Conservation (phyloP, 2,329 filamentous ascomycete species). For the Phialemonium atrogriseum region DNA sequence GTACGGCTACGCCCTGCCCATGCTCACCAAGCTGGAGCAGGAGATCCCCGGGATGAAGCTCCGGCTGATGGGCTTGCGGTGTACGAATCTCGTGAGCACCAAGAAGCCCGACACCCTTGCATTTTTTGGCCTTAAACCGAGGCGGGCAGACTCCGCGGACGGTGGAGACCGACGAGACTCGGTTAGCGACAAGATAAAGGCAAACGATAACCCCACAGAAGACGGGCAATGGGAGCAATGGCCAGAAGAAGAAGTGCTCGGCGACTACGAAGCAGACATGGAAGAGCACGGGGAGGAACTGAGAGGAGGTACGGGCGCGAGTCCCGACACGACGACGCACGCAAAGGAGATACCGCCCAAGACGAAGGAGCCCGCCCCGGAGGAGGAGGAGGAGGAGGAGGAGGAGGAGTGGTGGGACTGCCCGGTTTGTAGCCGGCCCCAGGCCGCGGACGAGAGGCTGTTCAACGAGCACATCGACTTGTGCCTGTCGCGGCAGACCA, state of each 20-base stretch:
- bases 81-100: conserved; percentile 78
- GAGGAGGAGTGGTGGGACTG: conserved; percentile 66
- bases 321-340: no score
- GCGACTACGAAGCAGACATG: conserved; percentile 11
- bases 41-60: conserved; percentile 74
- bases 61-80: conserved; percentile 79
- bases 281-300: conserved; percentile 26
- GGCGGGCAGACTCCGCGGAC: conserved; percentile 13
- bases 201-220: conserved; percentile 23
- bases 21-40: conserved; percentile 75
- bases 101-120: conserved; percentile 69
- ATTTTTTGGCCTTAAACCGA: conserved; percentile 64
- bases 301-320: no score
- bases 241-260: conserved; percentile 54
- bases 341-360: conserved; percentile 46
- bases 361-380: conserved; percentile 35
- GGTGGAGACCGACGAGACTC: conserved; percentile 9
- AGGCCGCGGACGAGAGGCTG: conserved; percentile 61
- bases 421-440: conserved; percentile 75
- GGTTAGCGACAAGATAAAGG: conserved; percentile 25
- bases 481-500: conserved; percentile 79
- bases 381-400: conserved; percentile 17
- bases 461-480: conserved; percentile 93
- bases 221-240: conserved; percentile 56
- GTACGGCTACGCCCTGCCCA: conserved; percentile 72